Evolutionary conservation across 768 basidiomycete species (phyloP).

Genomic region (Astraeus odoratus): DNA sequence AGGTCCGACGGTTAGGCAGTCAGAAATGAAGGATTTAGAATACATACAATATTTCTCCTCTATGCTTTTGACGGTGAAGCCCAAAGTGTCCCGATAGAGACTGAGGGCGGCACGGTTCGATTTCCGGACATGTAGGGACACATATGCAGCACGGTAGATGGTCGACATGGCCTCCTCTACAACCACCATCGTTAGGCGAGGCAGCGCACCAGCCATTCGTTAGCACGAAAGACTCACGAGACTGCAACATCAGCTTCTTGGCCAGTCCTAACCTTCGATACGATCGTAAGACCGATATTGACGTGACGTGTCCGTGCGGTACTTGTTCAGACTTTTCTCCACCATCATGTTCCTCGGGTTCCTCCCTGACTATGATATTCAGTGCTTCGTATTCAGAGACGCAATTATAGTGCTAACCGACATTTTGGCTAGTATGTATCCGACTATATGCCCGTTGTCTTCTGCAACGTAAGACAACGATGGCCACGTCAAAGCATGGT

Average conservation of each 20-base stretch:
- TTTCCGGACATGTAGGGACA: constrained; percentile 88
- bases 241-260: constrained; percentile 89
- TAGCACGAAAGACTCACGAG: constrained; percentile 51
- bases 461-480: constrained; percentile 91
- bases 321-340: constrained; percentile 46
- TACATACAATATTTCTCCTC: constrained; percentile 91
- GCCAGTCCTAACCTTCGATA: constrained; percentile 90
- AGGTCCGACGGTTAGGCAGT: constrained; percentile 7
- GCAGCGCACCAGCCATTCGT: background rate
- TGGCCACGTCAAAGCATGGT: constrained; percentile 89
- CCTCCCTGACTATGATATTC: constrained; percentile 48
- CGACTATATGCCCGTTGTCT: constrained; percentile 86
- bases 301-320: constrained; percentile 89
- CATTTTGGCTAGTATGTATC: constrained; percentile 97
- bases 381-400: constrained; percentile 20
- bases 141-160: constrained; percentile 78
- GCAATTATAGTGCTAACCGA: constrained; percentile 29
- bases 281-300: constrained; percentile 88
- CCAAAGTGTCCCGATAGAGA: constrained; percentile 83
- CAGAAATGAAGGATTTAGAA: background rate
- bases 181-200: constrained; percentile 2
- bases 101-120: constrained; percentile 91
- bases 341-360: constrained; percentile 35
- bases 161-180: constrained; percentile 88
- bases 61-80: constrained; percentile 79